These are phyloP conservation scores for Phaeosphaeria sp. DNA, from an alignment of 2,329 filamentous ascomycete genomes.

Conservation along the genomic window DNA sequence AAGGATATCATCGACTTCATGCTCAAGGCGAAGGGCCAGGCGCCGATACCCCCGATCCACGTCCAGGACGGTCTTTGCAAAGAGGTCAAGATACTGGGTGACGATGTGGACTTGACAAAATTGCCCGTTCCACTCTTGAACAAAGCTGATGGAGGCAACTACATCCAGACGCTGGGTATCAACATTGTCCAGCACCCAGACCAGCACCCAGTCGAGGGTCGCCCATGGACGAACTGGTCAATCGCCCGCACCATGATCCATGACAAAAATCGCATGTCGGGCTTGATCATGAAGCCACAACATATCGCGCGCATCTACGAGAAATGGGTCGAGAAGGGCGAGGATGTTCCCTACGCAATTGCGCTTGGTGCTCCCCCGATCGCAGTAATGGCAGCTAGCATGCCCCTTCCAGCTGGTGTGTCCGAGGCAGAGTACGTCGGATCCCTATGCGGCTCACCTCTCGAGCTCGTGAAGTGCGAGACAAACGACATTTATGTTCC, in stretches of 20 bases:
- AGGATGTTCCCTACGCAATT: conserved; percentile 54
- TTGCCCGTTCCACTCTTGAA: conserved; percentile 52
- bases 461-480: conserved; percentile 62
- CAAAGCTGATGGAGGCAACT: conserved; percentile 57
- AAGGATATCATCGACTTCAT: conserved; percentile 7
- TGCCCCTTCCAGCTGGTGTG: conserved; percentile 52
- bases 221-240: conserved; percentile 58
- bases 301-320: conserved; percentile 57
- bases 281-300: conserved; percentile 55
- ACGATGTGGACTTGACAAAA: conserved; percentile 52
- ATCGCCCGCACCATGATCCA: conserved; percentile 57
- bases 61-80: conserved; percentile 6
- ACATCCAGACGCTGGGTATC: conserved; percentile 60
- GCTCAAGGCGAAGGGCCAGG: neutral
- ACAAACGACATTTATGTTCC: conserved; percentile 58
- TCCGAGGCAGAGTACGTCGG: conserved; percentile 59
- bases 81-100: conserved; percentile 20
- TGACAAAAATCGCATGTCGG: conserved; percentile 51
- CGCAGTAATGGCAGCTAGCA: conserved; percentile 54
- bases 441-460: conserved; percentile 52
- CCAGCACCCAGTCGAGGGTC: conserved; percentile 13
- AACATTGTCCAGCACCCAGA: conserved; percentile 57
- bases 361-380: conserved; percentile 58
- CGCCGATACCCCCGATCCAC: conserved; percentile 1
- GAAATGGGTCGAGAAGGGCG: conserved; percentile 56